phyloP scores from a whole-genome alignment of 75 land plant genomes.

The Ceratopteris richardii region DNA sequence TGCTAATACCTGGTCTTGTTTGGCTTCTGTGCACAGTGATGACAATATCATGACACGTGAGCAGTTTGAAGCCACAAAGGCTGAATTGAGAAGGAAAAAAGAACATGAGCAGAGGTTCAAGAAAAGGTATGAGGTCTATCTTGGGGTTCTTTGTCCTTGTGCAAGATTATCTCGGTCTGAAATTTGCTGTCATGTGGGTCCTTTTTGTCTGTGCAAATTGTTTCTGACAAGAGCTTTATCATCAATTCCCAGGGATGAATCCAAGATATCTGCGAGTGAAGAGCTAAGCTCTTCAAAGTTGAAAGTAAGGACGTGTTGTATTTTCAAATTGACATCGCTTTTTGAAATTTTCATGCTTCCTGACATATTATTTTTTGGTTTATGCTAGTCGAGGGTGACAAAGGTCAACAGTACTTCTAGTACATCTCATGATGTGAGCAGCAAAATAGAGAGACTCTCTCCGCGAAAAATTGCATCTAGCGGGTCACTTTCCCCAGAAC shows the following conservation, averaged over 20 bases:
- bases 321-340: not conserved
- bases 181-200: not conserved
- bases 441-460: not conserved
- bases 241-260: not conserved
- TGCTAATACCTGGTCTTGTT: too few relatives aligned
- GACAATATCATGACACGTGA: conserved; percentile 50
- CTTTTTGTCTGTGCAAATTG: not conserved
- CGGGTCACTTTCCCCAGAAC: not conserved
- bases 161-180: not conserved
- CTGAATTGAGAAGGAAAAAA: conserved; percentile 53
- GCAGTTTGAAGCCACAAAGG: conserved; percentile 77
- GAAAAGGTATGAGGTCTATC: not conserved
- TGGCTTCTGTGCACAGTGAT: too few relatives aligned
- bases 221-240: not conserved
- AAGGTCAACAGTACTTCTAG: not conserved
- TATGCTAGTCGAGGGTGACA: not conserved
- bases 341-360: not conserved
- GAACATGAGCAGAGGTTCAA: conserved; percentile 38
- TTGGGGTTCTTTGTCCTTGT: too few relatives aligned
- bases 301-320: not conserved
- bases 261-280: not conserved
- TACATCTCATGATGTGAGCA: not conserved
- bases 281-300: conserved; percentile 1
- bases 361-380: not conserved
- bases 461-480: not conserved